A percentile compares a stretch with the other conserved stretches of the same genome.
Evolutionary conservation across 345 rosid genomes (phyloP).

Genomic region (Barbarea vulgaris): DNA sequence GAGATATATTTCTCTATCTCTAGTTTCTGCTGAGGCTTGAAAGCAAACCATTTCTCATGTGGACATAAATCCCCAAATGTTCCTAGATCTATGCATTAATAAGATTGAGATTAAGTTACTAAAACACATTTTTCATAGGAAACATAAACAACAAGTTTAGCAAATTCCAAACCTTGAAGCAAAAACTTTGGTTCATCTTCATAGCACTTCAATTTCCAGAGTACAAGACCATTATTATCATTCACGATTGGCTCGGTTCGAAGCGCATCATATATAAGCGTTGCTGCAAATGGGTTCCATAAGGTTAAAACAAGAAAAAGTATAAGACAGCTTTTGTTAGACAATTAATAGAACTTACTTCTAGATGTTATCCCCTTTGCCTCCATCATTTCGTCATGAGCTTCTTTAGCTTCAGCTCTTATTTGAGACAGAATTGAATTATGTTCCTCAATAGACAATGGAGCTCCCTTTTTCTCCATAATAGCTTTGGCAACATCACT

Average conservation of each 20-base stretch:
- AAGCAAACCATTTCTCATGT: conserved; percentile 66
- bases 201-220: conserved; percentile 66
- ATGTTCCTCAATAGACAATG: conserved; percentile 61
- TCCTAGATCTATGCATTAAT: conserved; percentile 49
- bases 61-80: conserved; percentile 32
- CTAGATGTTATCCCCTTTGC: conserved; percentile 45
- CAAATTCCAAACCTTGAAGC: conserved; percentile 65
- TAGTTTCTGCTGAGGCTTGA: conserved; percentile 53
- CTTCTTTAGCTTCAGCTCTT: conserved; percentile 61
- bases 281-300: conserved; percentile 35
- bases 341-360: conserved; percentile 46
- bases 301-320: background rate
- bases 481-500: conserved; percentile 64
- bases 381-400: conserved; percentile 57
- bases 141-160: background rate
- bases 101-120: background rate
- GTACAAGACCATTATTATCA: conserved; percentile 43
- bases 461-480: conserved; percentile 54
- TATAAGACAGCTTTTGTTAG: background rate
- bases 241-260: conserved; percentile 65
- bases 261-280: conserved; percentile 62
- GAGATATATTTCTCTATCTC: conserved; percentile 66
- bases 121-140: background rate
- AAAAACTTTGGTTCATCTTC: conserved; percentile 46
- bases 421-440: conserved; percentile 52